These are phyloP conservation scores for Exsudoporus frostii DNA, from an alignment of 768 basidiomycete genomes.

Conservation along the genomic window DNA sequence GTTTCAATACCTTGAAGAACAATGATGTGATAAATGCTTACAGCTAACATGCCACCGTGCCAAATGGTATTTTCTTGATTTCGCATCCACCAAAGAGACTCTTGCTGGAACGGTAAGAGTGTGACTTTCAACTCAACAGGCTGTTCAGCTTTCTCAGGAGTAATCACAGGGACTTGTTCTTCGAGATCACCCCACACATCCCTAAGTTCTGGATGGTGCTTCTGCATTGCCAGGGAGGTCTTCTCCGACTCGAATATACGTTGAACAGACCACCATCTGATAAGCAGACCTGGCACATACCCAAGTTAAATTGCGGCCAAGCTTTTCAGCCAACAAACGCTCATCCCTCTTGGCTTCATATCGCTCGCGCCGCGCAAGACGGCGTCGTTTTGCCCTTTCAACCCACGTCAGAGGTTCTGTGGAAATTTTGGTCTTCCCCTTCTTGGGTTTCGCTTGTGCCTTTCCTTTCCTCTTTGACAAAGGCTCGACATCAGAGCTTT, in stretches of 20 bases:
- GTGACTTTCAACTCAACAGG: conserved; percentile 80
- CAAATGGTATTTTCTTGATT: conserved; percentile 86
- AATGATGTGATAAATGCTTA: conserved; percentile 35
- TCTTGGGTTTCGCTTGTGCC: conserved; percentile 26
- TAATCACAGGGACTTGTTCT: conserved; percentile 52
- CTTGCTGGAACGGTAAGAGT: conserved; percentile 91
- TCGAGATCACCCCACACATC: conserved; percentile 89
- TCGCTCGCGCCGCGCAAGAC: conserved; percentile 21
- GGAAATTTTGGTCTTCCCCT: conserved; percentile 5
- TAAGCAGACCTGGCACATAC: conserved; percentile 37
- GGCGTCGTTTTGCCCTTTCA: conserved; percentile 8
- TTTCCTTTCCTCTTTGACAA: conserved; percentile 33
- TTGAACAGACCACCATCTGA: conserved; percentile 3
- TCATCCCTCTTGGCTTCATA: conserved; percentile 45
- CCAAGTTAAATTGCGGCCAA: conserved; percentile 74
- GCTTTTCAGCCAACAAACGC: conserved; percentile 44
- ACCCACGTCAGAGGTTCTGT: conserved; percentile 4
- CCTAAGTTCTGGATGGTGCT: conserved; percentile 74
- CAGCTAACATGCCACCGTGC: conserved; percentile 90
- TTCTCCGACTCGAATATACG: conserved; percentile 61
- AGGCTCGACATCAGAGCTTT: conserved; percentile 15
- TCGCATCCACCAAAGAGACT: conserved; percentile 95
- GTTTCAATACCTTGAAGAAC: conserved; percentile 5
- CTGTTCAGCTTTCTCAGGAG: conserved; percentile 71
- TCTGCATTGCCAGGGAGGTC: conserved; percentile 56